Base-by-base conservation (phyloP, 805 yeast species). In the Candida xiaguanensis region DNA sequence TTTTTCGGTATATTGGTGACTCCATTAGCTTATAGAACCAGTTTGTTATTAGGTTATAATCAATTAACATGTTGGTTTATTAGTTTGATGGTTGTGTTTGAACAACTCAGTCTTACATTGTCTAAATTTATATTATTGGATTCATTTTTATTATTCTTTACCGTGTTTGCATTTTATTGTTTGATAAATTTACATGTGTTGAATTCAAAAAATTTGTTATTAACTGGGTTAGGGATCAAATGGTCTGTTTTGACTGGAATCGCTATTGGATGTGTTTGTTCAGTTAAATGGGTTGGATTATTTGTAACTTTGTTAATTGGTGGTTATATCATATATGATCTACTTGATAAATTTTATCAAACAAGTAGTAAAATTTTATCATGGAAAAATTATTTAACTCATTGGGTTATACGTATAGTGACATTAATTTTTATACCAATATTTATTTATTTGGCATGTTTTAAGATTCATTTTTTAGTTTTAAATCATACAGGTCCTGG, bases 51-150 rank as follows among this genome's bases (percentile, higher is more conserved):
- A 53, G 90, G 93, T 2, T 82, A 82, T 52, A 77, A 82, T 47
- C 69, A 78, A 35, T 75, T 76, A 31, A 76, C 91, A 2, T 78
- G 82, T 18, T 88, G 95, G 84, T 67, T 90, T 36, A 76, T 89
- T 44, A 74, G 91, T 18, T 59, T 87, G 41, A 81, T 88, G 90
- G 88, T 85, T 30, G 64, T 84, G 32, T 73, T 87, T 50, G 98
- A 93, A 61, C 77, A 78, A 57, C 80, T 95, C 1, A 88, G 86
- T 53, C 80, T 86, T 44, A 85, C 93, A 1, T 74, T 93, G 52
- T 89, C 93, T 13, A 84, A 89, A 59, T 88, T 93, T 58, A 93
- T 93, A 49, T 69, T 93, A 43, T 75, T 93, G 49, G 99, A 93
- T 63, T 87, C 97, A 7, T 87, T 89, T 79, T 77, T 93, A 36